Evolutionary conservation across 768 basidiomycete species (phyloP).

Genomic region (Mycena metata): DNA sequence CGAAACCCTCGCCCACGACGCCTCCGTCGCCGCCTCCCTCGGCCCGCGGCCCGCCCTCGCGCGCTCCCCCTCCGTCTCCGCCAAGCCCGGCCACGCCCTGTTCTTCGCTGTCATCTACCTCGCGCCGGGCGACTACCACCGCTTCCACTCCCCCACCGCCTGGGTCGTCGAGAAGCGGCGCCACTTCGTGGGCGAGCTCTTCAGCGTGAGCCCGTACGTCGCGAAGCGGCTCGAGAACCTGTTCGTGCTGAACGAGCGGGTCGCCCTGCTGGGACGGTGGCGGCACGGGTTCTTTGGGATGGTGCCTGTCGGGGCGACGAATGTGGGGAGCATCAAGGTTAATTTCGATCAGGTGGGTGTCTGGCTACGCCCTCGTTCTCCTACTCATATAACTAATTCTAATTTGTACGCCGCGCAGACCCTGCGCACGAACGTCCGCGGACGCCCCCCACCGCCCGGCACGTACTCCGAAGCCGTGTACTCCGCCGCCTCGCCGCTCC

Average conservation of each 20-base stretch:
- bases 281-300: conserved; percentile 96
- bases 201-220: conserved; percentile 97
- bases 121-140: conserved; percentile 98
- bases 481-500: conserved; percentile 81
- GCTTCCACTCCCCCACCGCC: conserved; percentile 95
- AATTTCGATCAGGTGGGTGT: conserved; percentile 91
- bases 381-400: conserved; percentile 18
- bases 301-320: conserved; percentile 98
- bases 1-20: conserved; percentile 75
- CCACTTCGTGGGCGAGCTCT: conserved; percentile 96
- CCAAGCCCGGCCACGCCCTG: conserved; percentile 84
- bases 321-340: conserved; percentile 95
- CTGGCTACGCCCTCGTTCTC: conserved; percentile 7
- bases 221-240: conserved; percentile 91
- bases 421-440: conserved; percentile 90
- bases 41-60: conserved; percentile 63
- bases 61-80: conserved; percentile 54
- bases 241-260: conserved; percentile 98
- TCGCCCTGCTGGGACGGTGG: conserved; percentile 95
- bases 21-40: conserved; percentile 80
- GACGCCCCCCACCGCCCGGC: conserved; percentile 79
- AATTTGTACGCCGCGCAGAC: conserved; percentile 63
- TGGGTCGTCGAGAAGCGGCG: conserved; percentile 98
- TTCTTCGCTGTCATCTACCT: conserved; percentile 98
- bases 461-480: conserved; percentile 96